Conservation (phyloP, 176 grass and related monocot species). For the Oryza officinalis region DNA sequence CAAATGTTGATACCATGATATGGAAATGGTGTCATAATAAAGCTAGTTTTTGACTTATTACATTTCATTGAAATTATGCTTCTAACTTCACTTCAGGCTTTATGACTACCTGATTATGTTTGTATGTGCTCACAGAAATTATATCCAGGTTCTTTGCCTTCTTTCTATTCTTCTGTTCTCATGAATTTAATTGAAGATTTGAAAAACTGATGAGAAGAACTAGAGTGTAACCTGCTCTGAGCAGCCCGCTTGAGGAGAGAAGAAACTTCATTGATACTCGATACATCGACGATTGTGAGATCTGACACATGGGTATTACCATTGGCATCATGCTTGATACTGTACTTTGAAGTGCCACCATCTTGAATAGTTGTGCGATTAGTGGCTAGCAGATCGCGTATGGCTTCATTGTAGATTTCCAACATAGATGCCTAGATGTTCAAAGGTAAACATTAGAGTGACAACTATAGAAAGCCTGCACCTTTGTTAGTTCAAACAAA, state of each 20-base stretch:
- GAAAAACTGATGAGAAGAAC: not conserved
- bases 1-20: not conserved
- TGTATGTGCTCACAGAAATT: not conserved
- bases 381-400: conserved; percentile 66
- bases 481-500: not conserved
- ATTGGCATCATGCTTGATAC: conserved; percentile 77
- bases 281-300: conserved; percentile 71
- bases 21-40: not conserved
- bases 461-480: not conserved
- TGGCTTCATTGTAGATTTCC: conserved; percentile 93
- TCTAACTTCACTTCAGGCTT: not conserved
- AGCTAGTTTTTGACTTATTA: not conserved
- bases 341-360: conserved; percentile 59
- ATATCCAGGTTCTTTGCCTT: not conserved
- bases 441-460: not conserved
- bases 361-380: conserved; percentile 50
- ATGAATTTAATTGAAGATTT: not conserved
- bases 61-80: not conserved
- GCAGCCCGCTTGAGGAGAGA: conserved; percentile 69
- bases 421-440: conserved; percentile 74
- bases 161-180: not conserved
- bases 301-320: conserved; percentile 79
- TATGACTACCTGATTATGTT: not conserved
- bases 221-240: conserved; percentile 67
- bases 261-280: conserved; percentile 68